phyloP scores from a whole-genome alignment of 768 basidiomycete species.

The Lactarius evosmus region DNA sequence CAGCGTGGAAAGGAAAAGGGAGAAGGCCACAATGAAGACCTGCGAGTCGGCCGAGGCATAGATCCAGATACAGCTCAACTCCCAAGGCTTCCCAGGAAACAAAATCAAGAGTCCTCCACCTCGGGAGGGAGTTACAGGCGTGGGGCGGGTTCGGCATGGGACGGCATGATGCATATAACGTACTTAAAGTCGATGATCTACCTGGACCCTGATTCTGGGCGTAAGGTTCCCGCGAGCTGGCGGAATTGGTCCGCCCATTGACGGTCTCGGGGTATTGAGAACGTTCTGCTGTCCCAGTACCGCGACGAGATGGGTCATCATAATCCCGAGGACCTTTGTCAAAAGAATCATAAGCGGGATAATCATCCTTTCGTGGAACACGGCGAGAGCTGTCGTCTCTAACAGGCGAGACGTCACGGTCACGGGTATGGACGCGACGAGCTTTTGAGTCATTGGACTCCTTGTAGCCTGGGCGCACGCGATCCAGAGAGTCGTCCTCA shows the following conservation, averaged over 20 bases:
- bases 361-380: conserved; percentile 20
- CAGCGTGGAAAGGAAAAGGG: conserved; percentile 26
- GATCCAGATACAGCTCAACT: conserved; percentile 28
- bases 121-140: conserved; percentile 24
- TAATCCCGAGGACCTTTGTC: conserved; percentile 23
- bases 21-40: conserved; percentile 28
- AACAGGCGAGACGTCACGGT: conserved; percentile 22
- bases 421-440: conserved; percentile 16
- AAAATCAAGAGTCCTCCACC: conserved; percentile 26
- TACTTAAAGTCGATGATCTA: conserved; percentile 30
- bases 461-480: conserved; percentile 16
- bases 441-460: conserved; percentile 16
- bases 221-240: conserved; percentile 16
- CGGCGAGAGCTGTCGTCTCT: conserved; percentile 25
- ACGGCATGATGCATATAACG: conserved; percentile 30
- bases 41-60: conserved; percentile 24
- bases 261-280: conserved; percentile 18
- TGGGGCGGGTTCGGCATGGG: conserved; percentile 19
- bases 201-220: conserved; percentile 24
- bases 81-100: conserved; percentile 28
- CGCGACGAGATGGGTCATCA: conserved; percentile 18
- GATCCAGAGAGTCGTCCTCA: conserved; percentile 16
- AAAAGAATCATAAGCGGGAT: conserved; percentile 21
- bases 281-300: conserved; percentile 13
- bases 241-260: conserved; percentile 14